These are phyloP conservation scores for Nicotiana tomentosiformis DNA, from an alignment of 257 asterid genomes.

Conservation along the genomic window DNA sequence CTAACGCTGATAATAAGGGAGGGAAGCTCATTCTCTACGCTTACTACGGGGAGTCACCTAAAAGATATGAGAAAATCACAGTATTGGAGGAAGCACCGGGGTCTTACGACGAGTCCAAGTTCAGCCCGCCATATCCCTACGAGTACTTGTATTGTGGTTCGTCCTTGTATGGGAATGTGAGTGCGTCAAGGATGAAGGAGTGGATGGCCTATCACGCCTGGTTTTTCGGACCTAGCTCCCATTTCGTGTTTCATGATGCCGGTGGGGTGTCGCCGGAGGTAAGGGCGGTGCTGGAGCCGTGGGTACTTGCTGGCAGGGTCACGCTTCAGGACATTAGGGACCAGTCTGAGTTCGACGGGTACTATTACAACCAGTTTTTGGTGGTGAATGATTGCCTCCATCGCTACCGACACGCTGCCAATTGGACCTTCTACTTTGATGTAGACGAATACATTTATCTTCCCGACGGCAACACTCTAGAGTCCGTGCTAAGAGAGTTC, in stretches of 20 bases:
- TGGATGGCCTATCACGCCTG: slow-evolving; percentile 74
- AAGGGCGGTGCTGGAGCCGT: slow-evolving; percentile 56
- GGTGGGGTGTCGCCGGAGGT: slow-evolving; percentile 65
- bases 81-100: slow-evolving; percentile 37
- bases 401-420: slow-evolving; percentile 41
- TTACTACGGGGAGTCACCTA: slow-evolving; percentile 27
- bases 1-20: slow-evolving; percentile 24
- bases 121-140: slow-evolving; percentile 28
- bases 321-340: slow-evolving; percentile 66
- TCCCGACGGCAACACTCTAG: slow-evolving; percentile 44
- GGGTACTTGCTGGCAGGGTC: slow-evolving; percentile 62
- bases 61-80: slow-evolving; percentile 35
- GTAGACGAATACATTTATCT: slow-evolving; percentile 69
- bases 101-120: slow-evolving; percentile 29
- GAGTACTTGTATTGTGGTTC: slow-evolving; percentile 75
- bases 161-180: slow-evolving; percentile 54
- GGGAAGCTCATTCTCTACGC: slow-evolving; percentile 54
- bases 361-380: slow-evolving; percentile 73
- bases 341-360: slow-evolving; percentile 74
- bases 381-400: slow-evolving; percentile 78
- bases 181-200: slow-evolving; percentile 61
- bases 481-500: slow-evolving; percentile 43
- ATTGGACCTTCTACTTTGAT: slow-evolving; percentile 80
- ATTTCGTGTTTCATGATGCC: slow-evolving; percentile 79
- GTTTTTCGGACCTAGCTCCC: slow-evolving; percentile 51